Base-by-base conservation (phyloP, 257 asterid genomes). In the Rhazya stricta region DNA sequence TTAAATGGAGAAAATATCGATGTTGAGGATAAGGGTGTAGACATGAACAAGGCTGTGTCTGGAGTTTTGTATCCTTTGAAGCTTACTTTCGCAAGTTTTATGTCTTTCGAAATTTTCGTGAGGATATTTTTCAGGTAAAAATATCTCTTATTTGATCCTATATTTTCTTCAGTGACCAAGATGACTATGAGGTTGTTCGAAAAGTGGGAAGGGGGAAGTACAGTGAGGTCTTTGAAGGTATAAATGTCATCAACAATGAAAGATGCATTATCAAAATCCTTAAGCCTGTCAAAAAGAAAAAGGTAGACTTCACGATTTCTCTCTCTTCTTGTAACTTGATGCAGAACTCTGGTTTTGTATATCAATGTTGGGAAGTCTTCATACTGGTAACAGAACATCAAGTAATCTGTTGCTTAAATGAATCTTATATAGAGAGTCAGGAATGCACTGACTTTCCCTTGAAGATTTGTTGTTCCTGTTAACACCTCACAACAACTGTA, bases 151-250 rank as follows among this genome's bases (percentile, higher is more conserved):
- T 67, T 73, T 63, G 9, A 56, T 54, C 8, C 6, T 53, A 9
- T 67, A 15, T 65, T 62, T 6, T 50, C 72, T 72, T 19, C 79
- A 83, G 87, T 57, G 81, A 83, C 34, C 87, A 83, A 75, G 87
- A 81, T 57, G 85, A 81, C 78, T 84, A 84, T 50, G 85, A 84
- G 81, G 87, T 84, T 57, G 83, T 84, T 63, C 83, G 87, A 46
- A 84, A 84, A 75, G 85, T 84, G 51, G 87, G 87, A 68, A 84
- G 85, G 74, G 87, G 87, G n/a, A 83, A 83, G 77, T 83, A 83
- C 69, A 83, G 87, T 69, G 87, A 83, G 60, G 87, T 83, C 19
- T 83, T 84, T 81, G 87, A 84, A 74, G 87, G 85, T 48, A 60
- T 84, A 23, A 76, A 80, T 37, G 81, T 79, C 29, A 84, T 34